Evolutionary conservation across 2,329 filamentous ascomycete genomes (phyloP).

Genomic region (Aschersonia sp.): DNA sequence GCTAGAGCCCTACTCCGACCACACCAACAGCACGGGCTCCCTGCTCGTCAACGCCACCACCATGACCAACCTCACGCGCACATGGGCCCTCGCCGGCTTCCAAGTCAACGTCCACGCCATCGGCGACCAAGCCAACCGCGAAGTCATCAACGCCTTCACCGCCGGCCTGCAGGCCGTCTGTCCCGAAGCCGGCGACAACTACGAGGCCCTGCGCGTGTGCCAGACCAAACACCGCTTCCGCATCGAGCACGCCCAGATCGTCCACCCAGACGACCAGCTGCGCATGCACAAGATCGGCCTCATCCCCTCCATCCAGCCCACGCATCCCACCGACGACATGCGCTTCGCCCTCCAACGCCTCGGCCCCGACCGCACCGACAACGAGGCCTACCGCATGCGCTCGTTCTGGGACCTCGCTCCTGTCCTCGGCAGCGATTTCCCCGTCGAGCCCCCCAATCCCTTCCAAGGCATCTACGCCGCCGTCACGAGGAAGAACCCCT

Average conservation of each 20-base stretch:
- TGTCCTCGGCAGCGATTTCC: slow-evolving; percentile 56
- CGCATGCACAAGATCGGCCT: slow-evolving; percentile 45
- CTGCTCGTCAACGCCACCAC: slow-evolving; percentile 51
- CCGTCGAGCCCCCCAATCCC: slow-evolving; percentile 54
- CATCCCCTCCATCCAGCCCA: slow-evolving; percentile 56
- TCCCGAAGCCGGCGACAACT: slow-evolving; percentile 14
- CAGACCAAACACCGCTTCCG: slow-evolving; percentile 45
- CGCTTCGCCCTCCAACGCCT: slow-evolving; percentile 48
- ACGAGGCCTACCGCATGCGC: slow-evolving; percentile 52
- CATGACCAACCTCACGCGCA: slow-evolving; percentile 34
- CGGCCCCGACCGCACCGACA: slow-evolving; percentile 34
- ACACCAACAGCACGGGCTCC: slow-evolving; percentile 44
- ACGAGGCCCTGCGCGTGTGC: slow-evolving; percentile 27
- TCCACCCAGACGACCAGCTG: slow-evolving; percentile 48
- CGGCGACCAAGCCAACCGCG: slow-evolving; percentile 53
- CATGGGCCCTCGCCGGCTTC: slow-evolving; percentile 47
- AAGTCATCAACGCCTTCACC: slow-evolving; percentile 48
- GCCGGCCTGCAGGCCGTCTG: slow-evolving; percentile 40
- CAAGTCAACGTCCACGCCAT: slow-evolving; percentile 64
- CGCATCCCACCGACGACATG: slow-evolving; percentile 60
- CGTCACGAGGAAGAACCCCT: slow-evolving; percentile 44
- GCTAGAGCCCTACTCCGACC: slow-evolving; percentile 56
- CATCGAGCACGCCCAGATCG: slow-evolving; percentile 59
- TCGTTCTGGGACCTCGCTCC: slow-evolving; percentile 39
- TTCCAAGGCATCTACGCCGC: slow-evolving; percentile 59